Evolutionary conservation across 73 alveolate genomes (phyloP).

Genomic region (Tetrahymena borealis): DNA sequence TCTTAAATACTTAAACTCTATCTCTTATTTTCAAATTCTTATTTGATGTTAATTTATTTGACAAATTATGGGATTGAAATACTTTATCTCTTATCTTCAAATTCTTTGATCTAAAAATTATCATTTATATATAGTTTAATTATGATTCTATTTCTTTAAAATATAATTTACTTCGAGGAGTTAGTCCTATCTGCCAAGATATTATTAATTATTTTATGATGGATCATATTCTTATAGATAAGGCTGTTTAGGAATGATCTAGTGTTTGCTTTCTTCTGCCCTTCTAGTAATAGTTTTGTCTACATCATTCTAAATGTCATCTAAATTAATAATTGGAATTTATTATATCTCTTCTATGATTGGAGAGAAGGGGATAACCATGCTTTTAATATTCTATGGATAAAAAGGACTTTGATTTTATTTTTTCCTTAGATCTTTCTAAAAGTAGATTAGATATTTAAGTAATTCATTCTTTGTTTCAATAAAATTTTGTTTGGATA

Average conservation of each 20-base stretch:
- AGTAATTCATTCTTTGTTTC: neutral
- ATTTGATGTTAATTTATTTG: neutral
- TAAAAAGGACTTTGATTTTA: neutral
- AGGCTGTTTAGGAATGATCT: neutral
- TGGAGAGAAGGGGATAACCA: neutral
- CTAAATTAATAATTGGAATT: neutral
- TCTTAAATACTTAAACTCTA: neutral
- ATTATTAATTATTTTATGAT: neutral
- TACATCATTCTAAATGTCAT: neutral
- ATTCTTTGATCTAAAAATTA: neutral
- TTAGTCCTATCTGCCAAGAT: neutral
- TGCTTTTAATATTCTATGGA: neutral
- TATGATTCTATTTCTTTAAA: neutral
- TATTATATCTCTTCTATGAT: neutral
- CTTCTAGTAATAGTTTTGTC: neutral
- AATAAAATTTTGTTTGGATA: neutral
- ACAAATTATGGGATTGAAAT: neutral
- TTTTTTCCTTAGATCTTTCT: neutral
- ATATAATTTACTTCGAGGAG: neutral
- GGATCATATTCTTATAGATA: neutral
- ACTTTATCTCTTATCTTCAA: neutral
- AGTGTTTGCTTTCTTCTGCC: neutral
- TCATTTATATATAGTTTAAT: neutral
- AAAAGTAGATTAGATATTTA: neutral
- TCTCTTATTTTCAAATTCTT: neutral